A percentile compares a stretch with the other conserved stretches of the same genome.
phyloP scores from a whole-genome alignment of 2,329 filamentous ascomycete species.

The Cryphonectria japonica region DNA sequence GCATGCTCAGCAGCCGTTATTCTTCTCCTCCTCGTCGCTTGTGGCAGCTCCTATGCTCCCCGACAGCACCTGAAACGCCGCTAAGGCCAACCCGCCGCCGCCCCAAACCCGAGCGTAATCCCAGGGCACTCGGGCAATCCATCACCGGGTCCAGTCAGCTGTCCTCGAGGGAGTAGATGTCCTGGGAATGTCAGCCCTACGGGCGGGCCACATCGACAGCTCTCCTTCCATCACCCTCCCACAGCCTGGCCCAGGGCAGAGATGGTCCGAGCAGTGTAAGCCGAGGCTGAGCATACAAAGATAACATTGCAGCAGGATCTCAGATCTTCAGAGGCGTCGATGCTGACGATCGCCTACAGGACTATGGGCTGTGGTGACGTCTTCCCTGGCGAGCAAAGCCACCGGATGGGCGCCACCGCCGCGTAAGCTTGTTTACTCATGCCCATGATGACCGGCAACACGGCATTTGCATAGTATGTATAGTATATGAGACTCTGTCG shows the following conservation, averaged over 20 bases:
- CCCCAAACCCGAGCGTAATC: not conserved
- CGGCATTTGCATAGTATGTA: not conserved
- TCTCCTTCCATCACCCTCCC: not conserved
- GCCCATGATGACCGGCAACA: not conserved
- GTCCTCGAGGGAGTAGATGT: not conserved
- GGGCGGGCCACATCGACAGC: not conserved
- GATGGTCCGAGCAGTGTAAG: not conserved
- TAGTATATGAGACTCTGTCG: not conserved
- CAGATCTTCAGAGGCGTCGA: not conserved
- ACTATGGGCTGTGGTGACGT: not conserved
- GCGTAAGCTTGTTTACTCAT: not conserved
- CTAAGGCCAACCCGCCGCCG: not conserved
- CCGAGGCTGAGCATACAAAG: not conserved
- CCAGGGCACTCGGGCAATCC: too few relatives aligned
- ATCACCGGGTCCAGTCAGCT: not conserved
- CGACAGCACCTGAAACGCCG: constrained; percentile 10
- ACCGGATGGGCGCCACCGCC: not conserved
- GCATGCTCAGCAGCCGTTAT: not conserved
- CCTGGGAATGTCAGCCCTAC: not conserved
- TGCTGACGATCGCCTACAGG: not conserved
- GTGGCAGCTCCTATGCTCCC: not conserved
- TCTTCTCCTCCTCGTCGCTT: not conserved
- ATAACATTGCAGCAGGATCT: not conserved
- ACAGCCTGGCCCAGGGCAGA: too few relatives aligned
- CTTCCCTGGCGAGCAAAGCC: not conserved